Evolutionary conservation across 2,329 filamentous ascomycete species (phyloP).

Genomic region (Rhynchosporium secalis): DNA sequence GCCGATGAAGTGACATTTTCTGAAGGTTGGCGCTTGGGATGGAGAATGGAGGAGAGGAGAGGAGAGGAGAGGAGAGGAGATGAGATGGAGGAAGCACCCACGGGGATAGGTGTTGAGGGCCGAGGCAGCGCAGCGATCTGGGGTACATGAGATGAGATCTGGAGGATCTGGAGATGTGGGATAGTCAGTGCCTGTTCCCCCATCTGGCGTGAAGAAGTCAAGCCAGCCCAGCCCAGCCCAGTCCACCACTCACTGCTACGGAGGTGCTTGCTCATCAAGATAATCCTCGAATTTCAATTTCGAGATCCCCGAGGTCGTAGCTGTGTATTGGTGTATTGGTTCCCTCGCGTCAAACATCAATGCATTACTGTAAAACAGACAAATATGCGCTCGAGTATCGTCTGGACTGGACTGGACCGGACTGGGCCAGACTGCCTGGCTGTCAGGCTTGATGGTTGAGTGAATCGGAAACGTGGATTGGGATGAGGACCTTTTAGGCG

Average conservation of each 20-base stretch:
- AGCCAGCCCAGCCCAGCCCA: background rate
- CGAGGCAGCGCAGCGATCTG: background rate
- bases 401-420: background rate
- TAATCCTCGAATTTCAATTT: too few relatives aligned
- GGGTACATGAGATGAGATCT: background rate
- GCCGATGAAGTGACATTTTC: background rate
- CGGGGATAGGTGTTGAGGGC: background rate
- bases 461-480: background rate
- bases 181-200: background rate
- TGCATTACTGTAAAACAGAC: background rate
- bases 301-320: too few relatives aligned
- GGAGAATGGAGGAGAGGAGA: background rate
- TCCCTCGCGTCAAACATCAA: background rate
- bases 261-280: background rate
- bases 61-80: background rate
- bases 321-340: too few relatives aligned
- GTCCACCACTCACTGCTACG: slow-evolving; percentile 12
- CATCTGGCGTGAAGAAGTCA: background rate
- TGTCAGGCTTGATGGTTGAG: background rate
- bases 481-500: background rate
- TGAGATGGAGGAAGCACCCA: background rate
- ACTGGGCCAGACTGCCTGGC: too few relatives aligned
- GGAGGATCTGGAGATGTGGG: too few relatives aligned
- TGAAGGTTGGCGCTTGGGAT: background rate
- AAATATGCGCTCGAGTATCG: background rate